These are phyloP conservation scores for Plenodomus lindquistii DNA, from an alignment of 2,329 filamentous ascomycete genomes.

Conservation along the genomic window DNA sequence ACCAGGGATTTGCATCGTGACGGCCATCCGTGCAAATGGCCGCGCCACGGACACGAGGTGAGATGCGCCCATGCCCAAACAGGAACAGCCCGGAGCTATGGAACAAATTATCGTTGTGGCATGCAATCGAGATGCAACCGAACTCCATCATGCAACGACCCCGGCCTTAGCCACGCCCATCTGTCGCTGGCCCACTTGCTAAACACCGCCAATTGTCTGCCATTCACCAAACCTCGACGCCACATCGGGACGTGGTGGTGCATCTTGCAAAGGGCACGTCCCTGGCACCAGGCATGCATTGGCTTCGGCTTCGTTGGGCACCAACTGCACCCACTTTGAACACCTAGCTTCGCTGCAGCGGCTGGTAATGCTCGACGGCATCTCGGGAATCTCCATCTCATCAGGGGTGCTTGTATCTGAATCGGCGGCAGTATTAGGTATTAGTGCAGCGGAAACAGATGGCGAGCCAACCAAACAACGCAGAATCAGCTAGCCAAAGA, in stretches of 20 bases:
- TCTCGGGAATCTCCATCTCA: constrained; percentile 19
- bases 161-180: constrained; percentile 6
- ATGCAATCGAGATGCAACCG: constrained; percentile 34
- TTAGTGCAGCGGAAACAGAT: constrained; percentile 18
- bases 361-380: constrained; percentile 4
- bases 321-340: constrained; percentile 2
- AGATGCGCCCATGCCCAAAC: constrained; percentile 21
- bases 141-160: constrained; percentile 20
- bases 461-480: constrained; percentile 11
- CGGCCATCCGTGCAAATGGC: constrained; percentile 25
- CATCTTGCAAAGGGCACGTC: not conserved
- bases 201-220: constrained; percentile 9
- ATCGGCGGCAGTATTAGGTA: constrained; percentile 19
- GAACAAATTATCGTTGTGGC: constrained; percentile 24
- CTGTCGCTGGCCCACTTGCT: constrained; percentile 19
- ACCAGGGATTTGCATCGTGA: constrained; percentile 24
- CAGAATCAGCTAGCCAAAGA: constrained; percentile 7
- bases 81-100: constrained; percentile 19
- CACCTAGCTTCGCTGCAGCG: not conserved
- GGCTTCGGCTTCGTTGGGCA: constrained; percentile 12
- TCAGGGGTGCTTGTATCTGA: constrained; percentile 17
- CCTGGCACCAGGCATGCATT: constrained; percentile 1
- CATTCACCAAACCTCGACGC: constrained; percentile 3
- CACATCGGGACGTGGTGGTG: not conserved
- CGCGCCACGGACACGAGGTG: constrained; percentile 21